Evolutionary conservation across 1,284 basidiomycete genomes (phyloP).

Genomic region (Coriolopsis trogii): DNA sequence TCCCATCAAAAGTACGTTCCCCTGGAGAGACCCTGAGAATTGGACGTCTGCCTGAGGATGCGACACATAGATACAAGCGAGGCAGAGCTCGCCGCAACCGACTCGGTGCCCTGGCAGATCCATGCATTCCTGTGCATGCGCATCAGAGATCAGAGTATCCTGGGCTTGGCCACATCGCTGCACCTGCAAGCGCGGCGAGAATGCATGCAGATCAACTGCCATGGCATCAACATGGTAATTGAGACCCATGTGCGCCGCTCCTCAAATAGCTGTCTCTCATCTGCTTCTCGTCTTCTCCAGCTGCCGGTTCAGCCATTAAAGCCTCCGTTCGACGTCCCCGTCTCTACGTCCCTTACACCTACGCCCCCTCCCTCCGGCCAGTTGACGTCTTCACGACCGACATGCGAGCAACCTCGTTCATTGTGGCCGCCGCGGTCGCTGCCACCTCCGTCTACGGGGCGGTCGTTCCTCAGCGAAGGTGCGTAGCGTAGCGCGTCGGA

Average conservation of each 20-base stretch:
- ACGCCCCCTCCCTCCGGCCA: conserved; percentile 5
- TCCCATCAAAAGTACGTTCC: too few relatives aligned
- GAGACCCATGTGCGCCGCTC: conserved; percentile 6
- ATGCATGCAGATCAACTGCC: conserved; percentile 18
- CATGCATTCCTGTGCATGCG: neutral
- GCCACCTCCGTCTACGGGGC: conserved; percentile 17
- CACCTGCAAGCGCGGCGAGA: neutral
- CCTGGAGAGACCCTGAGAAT: too few relatives aligned
- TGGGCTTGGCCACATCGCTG: conserved; percentile 5
- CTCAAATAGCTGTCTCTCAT: conserved; percentile 18
- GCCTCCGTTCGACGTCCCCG: conserved; percentile 2
- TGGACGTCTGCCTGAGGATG: too few relatives aligned
- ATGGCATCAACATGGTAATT: conserved; percentile 22
- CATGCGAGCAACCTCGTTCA: conserved; percentile 20
- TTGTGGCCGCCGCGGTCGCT: conserved; percentile 8
- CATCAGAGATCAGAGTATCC: conserved; percentile 6
- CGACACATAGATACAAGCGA: too few relatives aligned
- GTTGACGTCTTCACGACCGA: conserved; percentile 9
- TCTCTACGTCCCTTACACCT: neutral
- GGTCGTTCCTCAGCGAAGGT: conserved; percentile 17
- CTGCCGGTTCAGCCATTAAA: conserved; percentile 24
- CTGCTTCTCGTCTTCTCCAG: conserved; percentile 16
- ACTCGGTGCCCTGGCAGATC: neutral
- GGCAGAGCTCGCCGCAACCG: too few relatives aligned
- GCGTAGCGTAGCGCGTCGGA: neutral